These are phyloP conservation scores for Blastobotrys terrestris DNA, from an alignment of 805 yeast genomes.

Conservation along the genomic window DNA sequence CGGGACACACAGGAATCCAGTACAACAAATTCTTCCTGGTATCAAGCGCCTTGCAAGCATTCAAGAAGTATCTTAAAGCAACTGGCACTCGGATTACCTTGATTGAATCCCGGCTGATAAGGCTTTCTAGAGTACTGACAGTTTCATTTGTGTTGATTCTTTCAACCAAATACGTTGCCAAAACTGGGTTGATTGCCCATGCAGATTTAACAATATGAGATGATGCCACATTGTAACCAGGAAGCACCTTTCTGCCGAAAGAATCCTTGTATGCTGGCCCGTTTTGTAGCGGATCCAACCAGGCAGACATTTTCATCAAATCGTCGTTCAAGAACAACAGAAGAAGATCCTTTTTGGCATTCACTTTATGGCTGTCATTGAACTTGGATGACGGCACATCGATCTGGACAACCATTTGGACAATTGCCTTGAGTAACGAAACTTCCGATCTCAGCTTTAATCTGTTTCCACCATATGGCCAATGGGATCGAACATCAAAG, in stretches of 20 bases:
- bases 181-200: slow-evolving; percentile 58
- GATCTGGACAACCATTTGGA: slow-evolving; percentile 29
- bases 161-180: slow-evolving; percentile 65
- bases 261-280: slow-evolving; percentile 14
- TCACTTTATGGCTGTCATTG: slow-evolving; percentile 4
- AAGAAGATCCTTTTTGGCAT: slow-evolving; percentile 47
- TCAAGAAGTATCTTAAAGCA: slow-evolving; percentile 50
- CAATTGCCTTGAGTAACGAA: slow-evolving; percentile 49
- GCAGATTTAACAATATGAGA: slow-evolving; percentile 46
- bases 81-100: slow-evolving; percentile 50
- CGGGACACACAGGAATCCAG: slow-evolving; percentile 75
- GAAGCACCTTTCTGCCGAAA: slow-evolving; percentile 8
- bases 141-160: slow-evolving; percentile 41
- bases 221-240: slow-evolving; percentile 1
- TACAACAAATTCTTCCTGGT: slow-evolving; percentile 36
- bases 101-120: slow-evolving; percentile 53
- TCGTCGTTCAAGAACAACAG: slow-evolving; percentile 70
- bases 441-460: slow-evolving; percentile 66
- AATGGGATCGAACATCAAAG: slow-evolving; percentile 57
- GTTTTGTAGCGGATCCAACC: slow-evolving; percentile 63
- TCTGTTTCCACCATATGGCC: slow-evolving; percentile 83
- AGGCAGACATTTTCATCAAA: slow-evolving; percentile 60
- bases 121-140: slow-evolving; percentile 36
- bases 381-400: slow-evolving; percentile 9
- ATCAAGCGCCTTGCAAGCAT: slow-evolving; percentile 22